Percentiles rank a stretch among this genome's conserved stretches.
These are phyloP conservation scores for Syzygium grande DNA, from an alignment of 345 rosid genomes.

Conservation along the genomic window DNA sequence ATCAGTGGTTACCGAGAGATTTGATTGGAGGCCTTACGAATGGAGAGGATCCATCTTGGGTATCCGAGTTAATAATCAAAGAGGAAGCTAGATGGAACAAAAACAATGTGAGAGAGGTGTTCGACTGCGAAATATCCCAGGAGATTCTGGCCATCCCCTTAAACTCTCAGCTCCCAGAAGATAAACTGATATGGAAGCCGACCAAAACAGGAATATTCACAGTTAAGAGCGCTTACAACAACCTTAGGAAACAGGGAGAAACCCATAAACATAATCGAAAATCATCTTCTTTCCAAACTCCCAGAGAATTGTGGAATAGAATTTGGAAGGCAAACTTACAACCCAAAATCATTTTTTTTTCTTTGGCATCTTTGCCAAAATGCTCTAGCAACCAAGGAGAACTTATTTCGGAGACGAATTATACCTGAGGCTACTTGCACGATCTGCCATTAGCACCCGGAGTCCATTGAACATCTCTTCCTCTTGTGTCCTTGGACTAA, in stretches of 20 bases:
- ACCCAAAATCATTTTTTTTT: background rate
- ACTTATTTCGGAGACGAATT: no score
- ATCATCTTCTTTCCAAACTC: background rate
- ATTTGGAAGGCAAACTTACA: background rate
- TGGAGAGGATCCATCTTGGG: background rate
- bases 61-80: no score
- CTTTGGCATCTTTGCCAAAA: no score
- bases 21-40: background rate
- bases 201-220: no score
- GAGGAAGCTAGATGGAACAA: background rate
- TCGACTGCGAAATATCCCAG: background rate
- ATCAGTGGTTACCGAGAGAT: background rate
- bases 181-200: background rate
- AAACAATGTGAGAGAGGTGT: background rate
- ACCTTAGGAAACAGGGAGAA: background rate
- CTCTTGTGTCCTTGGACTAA: no score
- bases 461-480: no score
- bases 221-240: background rate
- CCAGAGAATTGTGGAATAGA: background rate
- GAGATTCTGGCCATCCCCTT: background rate
- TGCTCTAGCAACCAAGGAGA: no score
- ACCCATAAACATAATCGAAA: no score
- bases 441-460: no score
- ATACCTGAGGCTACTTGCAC: no score
- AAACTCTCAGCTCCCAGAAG: background rate